Percentiles rank a stretch among this genome's conserved stretches.
phyloP scores from a whole-genome alignment of 2,329 filamentous ascomycete species.

The Annulohypoxylon truncatum region DNA sequence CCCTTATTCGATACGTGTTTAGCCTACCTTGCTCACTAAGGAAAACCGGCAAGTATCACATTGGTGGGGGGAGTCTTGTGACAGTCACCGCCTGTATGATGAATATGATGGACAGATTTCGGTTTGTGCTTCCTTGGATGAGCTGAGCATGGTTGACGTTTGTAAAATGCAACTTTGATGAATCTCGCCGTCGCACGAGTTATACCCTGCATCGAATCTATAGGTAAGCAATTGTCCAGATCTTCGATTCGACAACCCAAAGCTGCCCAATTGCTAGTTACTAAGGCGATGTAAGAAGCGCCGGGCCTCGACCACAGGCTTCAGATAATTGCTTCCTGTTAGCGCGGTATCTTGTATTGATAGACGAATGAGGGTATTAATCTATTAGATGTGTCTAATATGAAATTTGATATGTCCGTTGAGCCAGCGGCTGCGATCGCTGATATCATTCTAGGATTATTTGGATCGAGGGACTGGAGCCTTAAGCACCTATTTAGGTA shows the following conservation, averaged over 20 bases:
- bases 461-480: neutral
- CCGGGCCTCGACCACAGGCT: neutral
- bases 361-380: neutral
- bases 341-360: conserved; percentile 1
- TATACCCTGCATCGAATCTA: conserved; percentile 1
- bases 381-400: neutral
- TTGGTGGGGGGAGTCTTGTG: conserved; percentile 15
- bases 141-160: conserved; percentile 13
- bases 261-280: conserved; percentile 31
- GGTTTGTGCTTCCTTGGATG: conserved; percentile 1
- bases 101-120: conserved; percentile 3
- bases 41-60: conserved; percentile 30
- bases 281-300: conserved; percentile 8
- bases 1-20: neutral
- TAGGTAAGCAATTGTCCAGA: conserved; percentile 10
- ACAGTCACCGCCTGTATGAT: conserved; percentile 5
- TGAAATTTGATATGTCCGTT: neutral
- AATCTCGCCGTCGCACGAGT: conserved; percentile 24
- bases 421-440: neutral
- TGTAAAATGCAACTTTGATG: conserved; percentile 27
- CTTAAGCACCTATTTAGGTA: neutral
- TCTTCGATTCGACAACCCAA: conserved; percentile 21
- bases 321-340: conserved; percentile 3
- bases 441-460: neutral
- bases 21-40: conserved; percentile 10